Evolutionary conservation across 805 yeast genomes (phyloP), one percentile per base, ranked within the genome.

Genomic region (Jamesozyma jinghongensis): DNA sequence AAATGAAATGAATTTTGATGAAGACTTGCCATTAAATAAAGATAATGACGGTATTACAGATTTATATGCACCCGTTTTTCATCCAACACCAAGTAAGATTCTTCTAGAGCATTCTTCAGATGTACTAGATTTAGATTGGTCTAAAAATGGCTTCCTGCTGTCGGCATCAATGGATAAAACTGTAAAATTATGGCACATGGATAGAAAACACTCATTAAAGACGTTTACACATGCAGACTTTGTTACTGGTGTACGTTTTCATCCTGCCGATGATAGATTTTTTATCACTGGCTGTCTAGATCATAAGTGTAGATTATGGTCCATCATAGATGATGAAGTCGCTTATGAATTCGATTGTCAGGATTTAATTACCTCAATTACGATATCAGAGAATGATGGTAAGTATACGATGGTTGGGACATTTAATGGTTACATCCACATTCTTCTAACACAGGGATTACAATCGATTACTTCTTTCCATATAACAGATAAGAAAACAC

Each of bases 141-240:
- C 94, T 38, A 81, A 80, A 51, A 87, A 86, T 61, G 81, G 81
- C 56, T 88, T 88, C 50, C 57, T 90, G 25, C 57, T 86, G 1
- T 71, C 92, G 0, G 79, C 92, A 3, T 82, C 94, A 1, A 82
- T 84, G 81, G 97, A 88, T 61, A 73, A 75, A 47, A 81, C 94
- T 0, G 94, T 79, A 2, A 74, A 75, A 47, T 63, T 88, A 36
- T 88, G 97, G 96, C 94, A 88, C 58, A 73, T 81, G 11, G 85
- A 83, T 31, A 69, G 88, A 37, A 63, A 62, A 2, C 70, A 66
- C 13, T 77, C 85, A 38, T 63, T 88, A 14, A 71, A 81, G 36
- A 69, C 77, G 0, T 87, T 83, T 52, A 57, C 61, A 11, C 88
- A 85, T 55, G 72, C 77, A n/a, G 94, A 85, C 57, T 81, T 85